Conservation (phyloP, 1,284 basidiomycete genomes). For the Tausonia pullulans region DNA sequence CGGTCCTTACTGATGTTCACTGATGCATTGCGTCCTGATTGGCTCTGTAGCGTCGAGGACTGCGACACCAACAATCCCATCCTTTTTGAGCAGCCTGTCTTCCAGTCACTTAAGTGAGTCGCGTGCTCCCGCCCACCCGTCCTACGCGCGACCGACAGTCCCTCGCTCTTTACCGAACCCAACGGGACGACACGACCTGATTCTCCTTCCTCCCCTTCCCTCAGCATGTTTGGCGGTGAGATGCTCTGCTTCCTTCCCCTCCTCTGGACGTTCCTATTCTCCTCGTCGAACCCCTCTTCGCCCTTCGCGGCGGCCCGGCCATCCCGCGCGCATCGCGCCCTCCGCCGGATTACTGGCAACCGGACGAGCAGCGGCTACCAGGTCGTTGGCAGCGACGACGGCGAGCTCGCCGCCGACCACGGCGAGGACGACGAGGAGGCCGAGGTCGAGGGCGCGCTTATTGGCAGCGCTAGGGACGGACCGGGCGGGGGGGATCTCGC, state of each 20-base stretch:
- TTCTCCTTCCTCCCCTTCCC: conserved; percentile 5
- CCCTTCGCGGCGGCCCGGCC: conserved; percentile 20
- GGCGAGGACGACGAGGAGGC: conserved; percentile 36
- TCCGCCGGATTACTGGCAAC: background rate
- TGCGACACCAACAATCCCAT: conserved; percentile 51
- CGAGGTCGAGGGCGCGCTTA: conserved; percentile 27
- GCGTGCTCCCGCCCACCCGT: background rate
- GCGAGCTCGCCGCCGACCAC: too few relatives aligned
- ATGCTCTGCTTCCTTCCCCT: conserved; percentile 79
- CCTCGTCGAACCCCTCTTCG: conserved; percentile 34
- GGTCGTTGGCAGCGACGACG: too few relatives aligned
- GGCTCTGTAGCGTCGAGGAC: conserved; percentile 57
- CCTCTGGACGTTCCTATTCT: conserved; percentile 45
- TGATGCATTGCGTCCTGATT: too few relatives aligned
- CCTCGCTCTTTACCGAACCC: too few relatives aligned
- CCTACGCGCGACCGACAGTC: too few relatives aligned
- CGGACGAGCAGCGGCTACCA: too few relatives aligned
- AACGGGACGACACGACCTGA: conserved; percentile 8
- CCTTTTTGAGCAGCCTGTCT: conserved; percentile 67
- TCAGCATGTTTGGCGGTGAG: conserved; percentile 57
- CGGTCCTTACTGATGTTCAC: too few relatives aligned
- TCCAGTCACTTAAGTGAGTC: conserved; percentile 22
- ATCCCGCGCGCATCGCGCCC: background rate
- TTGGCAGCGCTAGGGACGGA: conserved; percentile 36
- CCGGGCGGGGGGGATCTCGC: conserved; percentile 30